phyloP scores from a whole-genome alignment of 805 yeast genomes.

The Cyberlindnera americana region DNA sequence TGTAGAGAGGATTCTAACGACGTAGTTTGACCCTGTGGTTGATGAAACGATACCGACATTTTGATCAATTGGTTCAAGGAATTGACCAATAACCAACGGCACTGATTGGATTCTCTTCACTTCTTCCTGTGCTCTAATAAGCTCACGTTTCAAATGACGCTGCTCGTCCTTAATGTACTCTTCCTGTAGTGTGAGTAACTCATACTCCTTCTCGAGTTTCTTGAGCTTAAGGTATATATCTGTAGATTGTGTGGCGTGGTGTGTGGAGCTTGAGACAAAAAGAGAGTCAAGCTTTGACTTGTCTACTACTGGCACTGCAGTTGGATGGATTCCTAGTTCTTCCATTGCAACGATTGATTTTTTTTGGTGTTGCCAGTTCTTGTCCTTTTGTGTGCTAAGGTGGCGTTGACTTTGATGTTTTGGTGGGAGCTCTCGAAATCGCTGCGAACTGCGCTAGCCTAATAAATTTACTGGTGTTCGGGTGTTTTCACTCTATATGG shows the following conservation, averaged over 20 bases:
- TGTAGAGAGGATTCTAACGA: slow-evolving; percentile 91
- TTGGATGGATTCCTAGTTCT: slow-evolving; percentile 52
- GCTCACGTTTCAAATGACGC: slow-evolving; percentile 90
- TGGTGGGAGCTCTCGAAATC: no score
- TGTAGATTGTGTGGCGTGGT: slow-evolving; percentile 8
- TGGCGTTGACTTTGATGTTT: no score
- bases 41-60: slow-evolving; percentile 95
- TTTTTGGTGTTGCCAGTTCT: no score
- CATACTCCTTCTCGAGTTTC: slow-evolving; percentile 86
- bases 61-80: slow-evolving; percentile 95
- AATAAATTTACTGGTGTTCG: no score
- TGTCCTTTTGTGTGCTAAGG: no score
- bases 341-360: no score
- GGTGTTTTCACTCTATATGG: no score
- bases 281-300: slow-evolving; percentile 31
- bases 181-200: slow-evolving; percentile 81
- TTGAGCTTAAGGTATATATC: slow-evolving; percentile 85
- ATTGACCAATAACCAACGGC: slow-evolving; percentile 97
- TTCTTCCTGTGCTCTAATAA: slow-evolving; percentile 96
- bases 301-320: slow-evolving; percentile 30
- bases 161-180: slow-evolving; percentile 98
- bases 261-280: slow-evolving; percentile 23
- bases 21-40: slow-evolving; percentile 96
- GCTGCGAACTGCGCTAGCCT: no score
- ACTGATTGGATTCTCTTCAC: slow-evolving; percentile 97